Evolutionary conservation across 148 eudicot species (phyloP), one percentile per base, ranked within the genome.

Genomic region (Bassia scoparia): DNA sequence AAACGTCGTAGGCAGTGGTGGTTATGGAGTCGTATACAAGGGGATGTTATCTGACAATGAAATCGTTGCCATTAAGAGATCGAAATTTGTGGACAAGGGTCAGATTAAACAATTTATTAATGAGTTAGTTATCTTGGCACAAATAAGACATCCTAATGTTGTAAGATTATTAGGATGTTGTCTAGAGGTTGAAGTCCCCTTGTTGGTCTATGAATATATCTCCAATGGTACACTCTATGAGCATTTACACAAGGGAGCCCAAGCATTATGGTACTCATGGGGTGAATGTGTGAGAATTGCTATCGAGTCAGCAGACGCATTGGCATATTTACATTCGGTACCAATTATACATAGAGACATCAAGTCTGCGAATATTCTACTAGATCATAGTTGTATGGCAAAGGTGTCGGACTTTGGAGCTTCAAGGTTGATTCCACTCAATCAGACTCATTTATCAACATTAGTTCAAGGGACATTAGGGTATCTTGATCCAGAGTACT

Each of bases 321-420:
- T 71, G 0, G 74, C 77, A 10, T 74, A 74, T 54, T 54, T 74
- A 31, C 77, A 74, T n/a, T 66, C 65, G 5, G 54, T 12, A 23
- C 77, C 77, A 13, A 74, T 74, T 2, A 74, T 74, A 15, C 77
- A 74, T 29, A 35, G 76, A 31, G 76, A 74, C 26, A 64, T 74
- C 7, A 74, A 74, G 69, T 63, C 76, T 2, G 23, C 16, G 24
- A 74, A 74, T 18, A 63, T 73, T 10, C 76, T 73, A 29, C 23
- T 72, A 61, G 75, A 72, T 24, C 17, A n/a, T 7, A 60, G 52
- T 23, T 74, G 64, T 14, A 65, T 60, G 0, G 76, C 76, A 7
- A 74, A 74, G 67, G 70, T 74, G 23, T 38, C 69, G 3, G 76
- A 74, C 41, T 74, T 74, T 31, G 76, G 76, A 13, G 76, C 76